These are phyloP conservation scores for Sarocladiaceae sp. DNA, from an alignment of 2,329 filamentous ascomycete genomes.

Conservation along the genomic window DNA sequence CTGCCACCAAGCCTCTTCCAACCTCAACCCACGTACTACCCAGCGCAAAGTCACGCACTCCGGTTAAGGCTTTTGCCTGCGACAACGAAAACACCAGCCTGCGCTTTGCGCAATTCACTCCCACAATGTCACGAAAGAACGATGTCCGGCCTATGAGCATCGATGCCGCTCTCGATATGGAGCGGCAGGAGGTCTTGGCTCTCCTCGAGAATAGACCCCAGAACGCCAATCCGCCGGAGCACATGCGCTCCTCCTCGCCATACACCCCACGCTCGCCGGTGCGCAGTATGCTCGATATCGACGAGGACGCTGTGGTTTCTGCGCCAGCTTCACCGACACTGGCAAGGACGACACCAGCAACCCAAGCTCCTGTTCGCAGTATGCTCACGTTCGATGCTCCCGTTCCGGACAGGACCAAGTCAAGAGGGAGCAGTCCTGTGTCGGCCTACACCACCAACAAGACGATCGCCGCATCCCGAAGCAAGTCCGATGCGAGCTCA, in stretches of 20 bases:
- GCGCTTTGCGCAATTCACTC: background rate
- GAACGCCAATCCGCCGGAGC: conserved; percentile 25
- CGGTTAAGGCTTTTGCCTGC: too few species aligned
- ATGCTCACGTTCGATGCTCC: conserved; percentile 53
- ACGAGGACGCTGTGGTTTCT: conserved; percentile 32
- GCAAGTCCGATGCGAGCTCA: conserved; percentile 49
- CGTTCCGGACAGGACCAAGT: conserved; percentile 23
- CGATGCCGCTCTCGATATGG: conserved; percentile 72
- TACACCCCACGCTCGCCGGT: conserved; percentile 59
- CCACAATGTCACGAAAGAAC: conserved; percentile 27
- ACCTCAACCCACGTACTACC: background rate
- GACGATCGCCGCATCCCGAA: conserved; percentile 37
- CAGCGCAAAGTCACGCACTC: background rate
- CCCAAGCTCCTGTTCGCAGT: conserved; percentile 56
- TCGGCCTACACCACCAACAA: conserved; percentile 10
- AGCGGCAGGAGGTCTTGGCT: conserved; percentile 68
- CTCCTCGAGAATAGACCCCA: conserved; percentile 53
- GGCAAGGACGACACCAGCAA: conserved; percentile 27
- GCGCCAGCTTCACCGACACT: conserved; percentile 9
- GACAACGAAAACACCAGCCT: too few species aligned
- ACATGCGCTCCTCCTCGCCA: conserved; percentile 48
- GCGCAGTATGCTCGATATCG: conserved; percentile 63
- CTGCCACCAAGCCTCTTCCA: background rate
- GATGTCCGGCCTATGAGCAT: conserved; percentile 60
- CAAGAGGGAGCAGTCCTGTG: conserved; percentile 18